Base-by-base conservation (phyloP, 192 early-diverging fungal species). In the Diversispora epigaea region DNA sequence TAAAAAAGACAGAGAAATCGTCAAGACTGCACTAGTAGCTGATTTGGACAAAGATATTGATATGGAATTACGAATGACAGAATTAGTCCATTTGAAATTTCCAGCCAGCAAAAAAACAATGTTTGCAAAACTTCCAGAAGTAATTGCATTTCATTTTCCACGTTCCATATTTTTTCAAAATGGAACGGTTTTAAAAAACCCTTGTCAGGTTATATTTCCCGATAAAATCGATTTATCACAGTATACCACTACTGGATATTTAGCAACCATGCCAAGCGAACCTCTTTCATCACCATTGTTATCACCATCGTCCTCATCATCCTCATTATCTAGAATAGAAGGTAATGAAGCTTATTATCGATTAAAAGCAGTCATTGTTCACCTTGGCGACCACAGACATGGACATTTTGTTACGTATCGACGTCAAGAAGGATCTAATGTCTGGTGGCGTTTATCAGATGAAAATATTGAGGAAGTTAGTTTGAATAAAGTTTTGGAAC, bases 391-490 rank as follows among this genome's bases (percentile, higher is more conserved):
- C 1, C 96, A 98, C 79, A 86, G 96, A 50, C 90, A 87, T 3
- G 96, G 96, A 7, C 96, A 98, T 71, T 98, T 94, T 86, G 86
- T 93, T 40, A 91, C 94, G 0, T 96, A 95, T 78, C 86, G 96
- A 22, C 80, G 89, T 4, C 86, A 90, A n/a, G 67, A 73, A 12
- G 75, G 54, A 9, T 62, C 44, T 12, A 78, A 57, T n/a, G 82
- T 84, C 58, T 93, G 89, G 85, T 93, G 91, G 81, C 80, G 86
- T 65, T 84, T 91, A 39, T 91, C 89, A 9, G 92, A 93, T 67
- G 90, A 92, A 68, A 80, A 88, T 61, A 88, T 93, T 12, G 84
- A 89, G 63, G 86, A 89, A 61, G 92, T 90, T 3, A 80, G 87
- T 39, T 79, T 91, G 50, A 74, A 86, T 4, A 78, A 83, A 60